Conservation (phyloP, 805 yeast species). For the Cyberlindnera maclurae region DNA sequence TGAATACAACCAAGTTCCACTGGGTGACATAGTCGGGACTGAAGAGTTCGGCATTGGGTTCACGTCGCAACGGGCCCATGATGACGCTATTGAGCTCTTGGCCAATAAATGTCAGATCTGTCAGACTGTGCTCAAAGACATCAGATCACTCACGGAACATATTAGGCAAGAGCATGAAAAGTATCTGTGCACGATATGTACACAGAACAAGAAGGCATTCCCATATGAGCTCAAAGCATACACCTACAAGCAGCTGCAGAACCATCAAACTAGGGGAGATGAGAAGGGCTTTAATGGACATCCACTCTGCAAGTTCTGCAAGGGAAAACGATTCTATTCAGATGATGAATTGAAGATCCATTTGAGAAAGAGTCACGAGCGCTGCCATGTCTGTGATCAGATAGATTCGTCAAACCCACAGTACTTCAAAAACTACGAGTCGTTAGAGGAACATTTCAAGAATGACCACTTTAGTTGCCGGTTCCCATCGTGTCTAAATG, state of each 20-base stretch:
- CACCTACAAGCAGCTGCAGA: slow-evolving; percentile 52
- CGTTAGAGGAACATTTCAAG: slow-evolving; percentile 68
- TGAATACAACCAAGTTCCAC: slow-evolving; percentile 32
- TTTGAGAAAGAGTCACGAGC: slow-evolving; percentile 76
- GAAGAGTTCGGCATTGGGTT: slow-evolving; percentile 51
- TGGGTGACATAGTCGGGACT: slow-evolving; percentile 27
- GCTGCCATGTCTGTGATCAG: slow-evolving; percentile 85
- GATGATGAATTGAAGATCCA: slow-evolving; percentile 82
- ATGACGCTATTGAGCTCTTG: slow-evolving; percentile 44
- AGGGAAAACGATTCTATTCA: slow-evolving; percentile 69
- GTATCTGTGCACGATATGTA: slow-evolving; percentile 69
- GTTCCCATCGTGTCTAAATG: slow-evolving; percentile 72
- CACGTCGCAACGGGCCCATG: slow-evolving; percentile 42
- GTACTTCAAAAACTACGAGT: slow-evolving; percentile 72
- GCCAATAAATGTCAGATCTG: slow-evolving; percentile 44
- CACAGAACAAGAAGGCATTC: slow-evolving; percentile 69
- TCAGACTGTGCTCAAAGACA: slow-evolving; percentile 34
- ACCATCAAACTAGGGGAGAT: slow-evolving; percentile 73
- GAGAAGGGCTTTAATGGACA: slow-evolving; percentile 78
- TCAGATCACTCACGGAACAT: slow-evolving; percentile 60
- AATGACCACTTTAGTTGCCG: slow-evolving; percentile 70
- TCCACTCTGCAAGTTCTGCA: slow-evolving; percentile 81
- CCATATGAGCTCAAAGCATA: slow-evolving; percentile 61
- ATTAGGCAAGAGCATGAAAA: slow-evolving; percentile 55
- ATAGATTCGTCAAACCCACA: slow-evolving; percentile 53